phyloP scores from a whole-genome alignment of 1,139 yeast species.

The Taphrina confusa region DNA sequence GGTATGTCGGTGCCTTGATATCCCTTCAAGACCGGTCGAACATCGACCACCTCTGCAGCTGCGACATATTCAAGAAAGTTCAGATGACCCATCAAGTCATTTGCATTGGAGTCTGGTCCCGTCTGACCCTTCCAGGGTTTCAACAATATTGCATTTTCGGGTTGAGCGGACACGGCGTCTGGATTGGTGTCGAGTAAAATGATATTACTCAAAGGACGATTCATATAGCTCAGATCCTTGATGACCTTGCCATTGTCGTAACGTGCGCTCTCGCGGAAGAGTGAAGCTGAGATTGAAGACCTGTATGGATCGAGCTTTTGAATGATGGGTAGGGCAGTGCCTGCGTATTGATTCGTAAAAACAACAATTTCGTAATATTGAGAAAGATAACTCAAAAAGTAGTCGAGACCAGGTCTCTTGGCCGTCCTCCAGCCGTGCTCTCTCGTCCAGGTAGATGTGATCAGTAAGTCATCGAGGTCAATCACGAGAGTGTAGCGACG shows the following conservation, averaged over 20 bases:
- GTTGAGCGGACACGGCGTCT: slow-evolving; percentile 76
- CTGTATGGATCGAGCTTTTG: slow-evolving; percentile 90
- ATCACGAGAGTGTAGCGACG: slow-evolving; percentile 89
- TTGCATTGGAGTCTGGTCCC: slow-evolving; percentile 63
- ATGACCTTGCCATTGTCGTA: slow-evolving; percentile 76
- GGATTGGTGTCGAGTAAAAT: slow-evolving; percentile 76
- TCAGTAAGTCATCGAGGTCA: slow-evolving; percentile 82
- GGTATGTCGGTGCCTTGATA: slow-evolving; percentile 65
- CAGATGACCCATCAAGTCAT: slow-evolving; percentile 68
- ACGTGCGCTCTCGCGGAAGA: slow-evolving; percentile 88
- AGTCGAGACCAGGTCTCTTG: slow-evolving; percentile 97
- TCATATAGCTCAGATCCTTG: slow-evolving; percentile 81
- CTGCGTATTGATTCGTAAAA: slow-evolving; percentile 81
- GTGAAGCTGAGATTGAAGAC: slow-evolving; percentile 81
- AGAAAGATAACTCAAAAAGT: slow-evolving; percentile 88
- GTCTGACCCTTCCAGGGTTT: slow-evolving; percentile 75
- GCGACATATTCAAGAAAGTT: slow-evolving; percentile 94
- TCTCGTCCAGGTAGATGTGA: slow-evolving; percentile 90
- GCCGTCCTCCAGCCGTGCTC: slow-evolving; percentile 98
- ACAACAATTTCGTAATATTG: slow-evolving; percentile 95
- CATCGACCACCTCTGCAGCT: slow-evolving; percentile 84
- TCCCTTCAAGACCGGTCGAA: slow-evolving; percentile 79
- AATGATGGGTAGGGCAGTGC: slow-evolving; percentile 80
- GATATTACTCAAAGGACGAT: slow-evolving; percentile 84
- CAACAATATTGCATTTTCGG: slow-evolving; percentile 84